Base-by-base conservation (phyloP, 495 filamentous ascomycete species). In the Cenococcum geophilum region DNA sequence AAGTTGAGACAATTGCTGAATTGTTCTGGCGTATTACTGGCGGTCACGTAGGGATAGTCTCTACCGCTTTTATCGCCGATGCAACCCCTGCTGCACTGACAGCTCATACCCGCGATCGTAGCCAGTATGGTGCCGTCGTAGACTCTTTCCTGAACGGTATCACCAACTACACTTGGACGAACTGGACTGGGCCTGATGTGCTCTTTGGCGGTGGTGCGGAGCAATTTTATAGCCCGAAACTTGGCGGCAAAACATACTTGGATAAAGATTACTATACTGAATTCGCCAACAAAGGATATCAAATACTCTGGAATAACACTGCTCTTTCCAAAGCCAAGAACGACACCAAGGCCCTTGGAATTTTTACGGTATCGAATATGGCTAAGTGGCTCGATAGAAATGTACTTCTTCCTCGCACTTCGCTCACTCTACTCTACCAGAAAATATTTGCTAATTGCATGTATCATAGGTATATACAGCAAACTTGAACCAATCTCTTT, bases 1-100 rank as follows among this genome's bases (percentile, higher is more conserved):
- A 88, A 72, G 81, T 90, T 27, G 87, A 90, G 73, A 86, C 80
- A n/a, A 86, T 90, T 59, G 80, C 84, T 1, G 87, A 90, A 69
- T 75, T 89, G 32, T 80, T 89, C 68, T 72, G 74, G n/a, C 81
- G 87, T 51, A 77, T 84, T 52, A 82, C 78, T 72, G 76, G 79
- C 59, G 77, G 76, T 50, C 73, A 74, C 58, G 71, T 85, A 55
- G 81, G 76, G 20, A 82, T 83, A 59, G 84, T 89, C 9, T 82
- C 81, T 4, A 89, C 86, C 25, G 85, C 86, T 12, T 84, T 83
- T 71, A 78, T 89, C 50, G 82, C 86, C 3, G 87, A 90, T 71
- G 87, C 87, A 22, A 90, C 87, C 0, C 86, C 87, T 20, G 86
- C 80, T 47, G 87, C 81, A 14, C 69, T 89, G 60, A 79, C 82